Evolutionary conservation across 352 stramenopile genomes (phyloP), one percentile per base, ranked within the genome.

Genomic region (Hyaloperonospora brassicae): DNA sequence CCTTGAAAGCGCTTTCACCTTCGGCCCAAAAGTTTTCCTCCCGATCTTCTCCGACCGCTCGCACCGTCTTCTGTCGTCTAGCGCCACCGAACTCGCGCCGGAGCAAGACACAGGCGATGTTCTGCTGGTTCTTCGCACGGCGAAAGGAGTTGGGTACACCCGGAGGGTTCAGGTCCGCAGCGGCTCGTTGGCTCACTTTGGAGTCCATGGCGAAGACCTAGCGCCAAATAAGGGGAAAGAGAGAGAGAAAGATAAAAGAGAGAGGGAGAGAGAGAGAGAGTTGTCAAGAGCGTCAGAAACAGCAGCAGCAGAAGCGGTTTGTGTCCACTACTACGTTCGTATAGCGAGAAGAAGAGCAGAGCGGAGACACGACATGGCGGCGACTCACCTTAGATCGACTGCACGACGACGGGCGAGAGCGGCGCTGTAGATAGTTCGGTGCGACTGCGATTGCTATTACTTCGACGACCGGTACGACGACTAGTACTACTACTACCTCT

Each of bases 11-110:
- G 31, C 80, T 89, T 59, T 93, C 77, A 51, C 73, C 72, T 62
- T 93, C 83, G 11, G 79, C 79, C 83, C 83, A 93, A 27, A 78
- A 85, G 36, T 83, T 79, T 57, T 93, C 83, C 11, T 70, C 59
- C 17, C 59, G 68, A 40, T 83, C 76, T 35, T 84, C 70, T 27
- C 69, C 70, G 7, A 72, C 47, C 2, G 66, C 61, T 40, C 70
- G 54, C 50, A 81, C 70, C 25, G 64, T 62, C 50, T 73, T 76
- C 27, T 79, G 68, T 22, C 63, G 55, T 22, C 62, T 63, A 9
- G 61, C 64, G 35, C 73, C 72, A 11, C 72, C 71, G 25, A 69
- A 72, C 57, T 91, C 80, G 4, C 80, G 74, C 14, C 68, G 67
- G 34, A 85, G 70, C 56, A 91, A 62, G 46, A 85, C 66, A 31